Percentiles rank a stretch among this genome's conserved stretches.
phyloP scores from a whole-genome alignment of 208 protist species.

The Wallacemonas sp. region DNA sequence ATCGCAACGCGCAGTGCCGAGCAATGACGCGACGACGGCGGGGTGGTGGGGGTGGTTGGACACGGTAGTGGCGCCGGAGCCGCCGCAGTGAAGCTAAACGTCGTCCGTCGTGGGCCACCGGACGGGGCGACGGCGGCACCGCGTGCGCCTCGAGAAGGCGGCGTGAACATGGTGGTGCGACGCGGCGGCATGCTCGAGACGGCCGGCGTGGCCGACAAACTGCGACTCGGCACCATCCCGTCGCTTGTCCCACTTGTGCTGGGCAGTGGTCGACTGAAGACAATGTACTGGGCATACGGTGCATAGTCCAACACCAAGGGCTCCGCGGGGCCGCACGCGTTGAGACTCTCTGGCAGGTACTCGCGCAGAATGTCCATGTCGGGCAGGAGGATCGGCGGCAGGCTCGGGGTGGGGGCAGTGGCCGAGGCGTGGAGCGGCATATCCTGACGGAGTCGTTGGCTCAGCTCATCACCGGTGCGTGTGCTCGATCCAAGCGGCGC shows the following conservation, averaged over 20 bases:
- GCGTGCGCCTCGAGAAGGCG: slow-evolving; percentile 20
- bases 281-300: slow-evolving; percentile 63
- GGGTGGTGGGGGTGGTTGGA: neutral
- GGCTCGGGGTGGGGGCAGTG: slow-evolving; percentile 12
- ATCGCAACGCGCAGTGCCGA: slow-evolving; percentile 1
- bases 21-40: slow-evolving; percentile 10
- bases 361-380: slow-evolving; percentile 74
- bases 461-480: neutral
- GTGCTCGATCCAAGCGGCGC: neutral
- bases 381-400: slow-evolving; percentile 7
- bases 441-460: neutral
- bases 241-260: neutral
- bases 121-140: too few species aligned
- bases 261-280: slow-evolving; percentile 38
- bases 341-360: slow-evolving; percentile 40
- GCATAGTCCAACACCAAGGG: slow-evolving; percentile 59
- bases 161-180: too few species aligned
- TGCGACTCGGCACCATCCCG: too few species aligned
- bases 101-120: slow-evolving; percentile 24
- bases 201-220: too few species aligned
- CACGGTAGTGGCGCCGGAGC: too few species aligned
- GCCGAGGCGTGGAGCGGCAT: neutral
- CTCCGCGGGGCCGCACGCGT: slow-evolving; percentile 53
- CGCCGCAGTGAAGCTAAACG: slow-evolving; percentile 22
- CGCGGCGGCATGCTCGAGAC: too few species aligned